Evolutionary conservation across 768 basidiomycete species (phyloP), one percentile per base, ranked within the genome.

Genomic region (Calvatia gigantea): DNA sequence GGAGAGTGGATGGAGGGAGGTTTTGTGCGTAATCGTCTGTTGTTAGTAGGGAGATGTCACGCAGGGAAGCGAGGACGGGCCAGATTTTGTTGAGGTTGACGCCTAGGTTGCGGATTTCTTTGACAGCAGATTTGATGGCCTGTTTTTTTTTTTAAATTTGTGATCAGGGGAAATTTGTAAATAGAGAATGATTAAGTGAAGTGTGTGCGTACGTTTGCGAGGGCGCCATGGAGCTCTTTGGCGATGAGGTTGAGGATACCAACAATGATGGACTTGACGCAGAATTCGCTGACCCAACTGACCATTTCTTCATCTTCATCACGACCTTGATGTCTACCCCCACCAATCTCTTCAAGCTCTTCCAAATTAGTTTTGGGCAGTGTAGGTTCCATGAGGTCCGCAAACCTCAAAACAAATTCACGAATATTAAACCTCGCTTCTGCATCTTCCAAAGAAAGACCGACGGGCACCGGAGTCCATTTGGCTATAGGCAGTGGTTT

Each of bases 321-420:
- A 12, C 67, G 61, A 23, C 39, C 63, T 23, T 64, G 27, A 63
- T 60, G 37, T 64, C 70, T 39, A 21, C 46, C 46, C 11, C 76
- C 74, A 37, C 68, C 73, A 45, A 86, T 73, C 49, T 76, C 75
- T 27, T 89, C 88, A 6, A 92, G 69, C 56, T 90, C 86, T 43
- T 86, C 82, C 4, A 86, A 65, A 52, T 84, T 78, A 2, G 68
- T 57, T 58, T 77, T 75, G 45, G 81, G 65, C 38, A 71, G 62
- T 12, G 62, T 46, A 9, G 73, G 73, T 25, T 82, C 80, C 60
- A 85, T 67, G 14, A 81, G 53, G 27, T 74, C 71, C 1, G 75
- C 72, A 59, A 91, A 91, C 31, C 90, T 78, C 44, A 87, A 64
- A 9, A 81, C 64, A 65, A 91, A 93, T 68, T 92, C 90, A 54